These are phyloP conservation scores for Beta vulgaris DNA, from an alignment of 148 eudicot species.

Conservation along the genomic window DNA sequence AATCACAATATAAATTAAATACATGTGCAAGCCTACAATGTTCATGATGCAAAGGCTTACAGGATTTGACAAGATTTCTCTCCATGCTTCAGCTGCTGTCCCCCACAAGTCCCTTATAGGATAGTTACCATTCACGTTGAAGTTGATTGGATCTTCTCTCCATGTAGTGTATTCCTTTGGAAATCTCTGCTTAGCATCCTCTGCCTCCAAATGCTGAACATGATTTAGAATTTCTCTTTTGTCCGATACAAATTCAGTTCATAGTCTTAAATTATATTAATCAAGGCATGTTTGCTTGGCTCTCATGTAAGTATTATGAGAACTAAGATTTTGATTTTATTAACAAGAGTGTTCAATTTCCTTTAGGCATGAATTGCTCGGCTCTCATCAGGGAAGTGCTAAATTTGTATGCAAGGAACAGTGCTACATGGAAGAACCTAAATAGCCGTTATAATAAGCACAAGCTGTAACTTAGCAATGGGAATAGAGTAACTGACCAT, in stretches of 20 bases:
- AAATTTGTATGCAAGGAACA: too few relatives aligned
- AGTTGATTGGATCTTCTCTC: slow-evolving; percentile 75
- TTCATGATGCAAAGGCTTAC: slow-evolving; percentile 31
- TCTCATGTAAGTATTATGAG: background rate
- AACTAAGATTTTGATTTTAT: background rate
- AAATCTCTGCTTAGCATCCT: slow-evolving; percentile 55
- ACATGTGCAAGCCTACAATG: background rate
- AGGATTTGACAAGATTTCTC: slow-evolving; percentile 51
- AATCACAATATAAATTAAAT: background rate
- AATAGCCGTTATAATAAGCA: background rate
- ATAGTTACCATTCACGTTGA: slow-evolving; percentile 50
- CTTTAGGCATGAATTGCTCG: too few relatives aligned
- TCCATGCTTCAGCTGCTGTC: slow-evolving; percentile 53
- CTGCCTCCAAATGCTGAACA: slow-evolving; percentile 72
- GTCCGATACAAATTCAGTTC: too few relatives aligned
- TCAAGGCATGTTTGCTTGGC: background rate
- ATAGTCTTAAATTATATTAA: too few relatives aligned
- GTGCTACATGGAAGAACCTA: too few relatives aligned
- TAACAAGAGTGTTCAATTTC: background rate
- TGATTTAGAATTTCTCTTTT: slow-evolving; percentile 32
- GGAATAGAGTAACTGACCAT: slow-evolving; percentile 65
- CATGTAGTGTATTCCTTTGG: slow-evolving; percentile 61
- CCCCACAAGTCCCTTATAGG: slow-evolving; percentile 50
- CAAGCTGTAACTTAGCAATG: background rate
- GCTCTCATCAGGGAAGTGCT: too few relatives aligned